Conservation (phyloP, 257 asterid species). For the Nicotiana tomentosiformis region DNA sequence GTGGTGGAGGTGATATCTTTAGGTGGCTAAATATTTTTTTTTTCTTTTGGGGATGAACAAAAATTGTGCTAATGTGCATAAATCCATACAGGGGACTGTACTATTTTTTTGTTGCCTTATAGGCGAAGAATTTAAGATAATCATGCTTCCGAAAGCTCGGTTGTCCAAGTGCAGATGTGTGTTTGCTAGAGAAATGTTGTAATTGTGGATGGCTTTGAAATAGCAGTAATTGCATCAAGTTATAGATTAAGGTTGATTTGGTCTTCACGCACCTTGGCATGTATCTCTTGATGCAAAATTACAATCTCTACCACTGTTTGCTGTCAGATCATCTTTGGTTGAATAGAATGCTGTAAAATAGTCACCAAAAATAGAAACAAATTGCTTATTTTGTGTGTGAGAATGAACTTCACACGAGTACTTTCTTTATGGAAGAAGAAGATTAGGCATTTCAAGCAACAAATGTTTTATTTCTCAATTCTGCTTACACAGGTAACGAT, state of each 20-base stretch:
- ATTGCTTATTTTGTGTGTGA: not conserved
- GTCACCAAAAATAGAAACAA: conserved; percentile 2
- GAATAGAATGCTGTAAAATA: not conserved
- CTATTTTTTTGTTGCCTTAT: not conserved
- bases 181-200: not conserved
- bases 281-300: not conserved
- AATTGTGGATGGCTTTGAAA: not conserved
- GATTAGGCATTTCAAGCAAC: not conserved
- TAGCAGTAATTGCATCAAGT: not conserved
- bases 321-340: not conserved
- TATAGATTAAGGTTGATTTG: not conserved
- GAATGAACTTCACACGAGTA: not conserved
- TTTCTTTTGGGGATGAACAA: not conserved
- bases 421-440: not conserved
- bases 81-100: not conserved
- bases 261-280: not conserved
- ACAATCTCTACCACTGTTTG: not conserved
- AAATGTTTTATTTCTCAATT: not conserved
- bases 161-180: not conserved
- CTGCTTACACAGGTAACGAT: not conserved
- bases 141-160: not conserved
- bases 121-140: not conserved
- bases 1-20: not conserved
- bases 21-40: not conserved
- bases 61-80: not conserved